Evolutionary conservation across 2,329 filamentous ascomycete genomes (phyloP).

Genomic region (Colletotrichum tabaci): DNA sequence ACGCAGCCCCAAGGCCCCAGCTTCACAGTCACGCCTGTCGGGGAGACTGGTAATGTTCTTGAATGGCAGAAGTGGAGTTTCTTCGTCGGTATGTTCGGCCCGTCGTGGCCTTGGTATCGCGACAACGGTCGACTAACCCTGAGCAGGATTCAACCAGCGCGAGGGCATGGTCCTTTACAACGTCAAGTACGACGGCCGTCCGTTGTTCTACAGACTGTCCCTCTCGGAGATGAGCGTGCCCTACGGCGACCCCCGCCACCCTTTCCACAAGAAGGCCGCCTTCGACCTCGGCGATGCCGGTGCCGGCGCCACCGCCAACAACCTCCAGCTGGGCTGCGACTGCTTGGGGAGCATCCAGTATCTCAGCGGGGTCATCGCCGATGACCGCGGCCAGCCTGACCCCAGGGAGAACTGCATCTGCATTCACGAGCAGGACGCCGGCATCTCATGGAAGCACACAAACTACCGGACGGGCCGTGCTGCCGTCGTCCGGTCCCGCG

Average conservation of each 20-base stretch:
- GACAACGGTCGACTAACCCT: background rate
- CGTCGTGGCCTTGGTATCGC: background rate
- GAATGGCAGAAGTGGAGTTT: slow-evolving; percentile 65
- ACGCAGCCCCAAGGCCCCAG: slow-evolving; percentile 74
- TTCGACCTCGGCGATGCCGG: slow-evolving; percentile 80
- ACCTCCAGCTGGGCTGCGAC: slow-evolving; percentile 77
- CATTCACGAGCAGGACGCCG: slow-evolving; percentile 78
- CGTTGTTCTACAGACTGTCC: slow-evolving; percentile 70
- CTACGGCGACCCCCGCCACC: slow-evolving; percentile 75
- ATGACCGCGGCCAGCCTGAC: slow-evolving; percentile 67
- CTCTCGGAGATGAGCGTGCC: slow-evolving; percentile 74
- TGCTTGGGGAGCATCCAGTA: slow-evolving; percentile 77
- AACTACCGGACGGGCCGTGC: slow-evolving; percentile 76
- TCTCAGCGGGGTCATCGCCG: slow-evolving; percentile 65
- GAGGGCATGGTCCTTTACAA: slow-evolving; percentile 74
- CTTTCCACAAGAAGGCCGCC: slow-evolving; percentile 75
- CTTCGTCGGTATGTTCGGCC: slow-evolving; percentile 56
- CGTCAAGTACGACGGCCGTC: slow-evolving; percentile 70
- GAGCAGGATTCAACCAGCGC: slow-evolving; percentile 67
- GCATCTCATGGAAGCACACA: slow-evolving; percentile 80
- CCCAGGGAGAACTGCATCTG: slow-evolving; percentile 74
- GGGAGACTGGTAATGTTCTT: slow-evolving; percentile 31
- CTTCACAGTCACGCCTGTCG: slow-evolving; percentile 55
- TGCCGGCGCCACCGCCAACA: slow-evolving; percentile 75
- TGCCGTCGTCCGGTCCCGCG: slow-evolving; percentile 72